Conservation (phyloP, 768 basidiomycete species). For the Lactarius hengduanensis region DNA sequence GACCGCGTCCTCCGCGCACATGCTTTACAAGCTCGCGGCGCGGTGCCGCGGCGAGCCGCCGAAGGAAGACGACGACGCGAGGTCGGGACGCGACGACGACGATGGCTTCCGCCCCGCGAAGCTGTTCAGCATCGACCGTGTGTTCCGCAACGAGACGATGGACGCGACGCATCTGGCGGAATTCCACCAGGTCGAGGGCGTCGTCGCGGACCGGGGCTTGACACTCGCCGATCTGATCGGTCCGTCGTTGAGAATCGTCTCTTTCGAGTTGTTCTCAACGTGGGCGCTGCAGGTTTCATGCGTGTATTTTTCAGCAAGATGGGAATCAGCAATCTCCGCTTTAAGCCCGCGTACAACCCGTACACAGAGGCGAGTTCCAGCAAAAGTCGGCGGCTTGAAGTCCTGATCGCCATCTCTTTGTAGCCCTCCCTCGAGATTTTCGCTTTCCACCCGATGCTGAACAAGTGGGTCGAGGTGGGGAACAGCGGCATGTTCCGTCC, state of each 20-base stretch:
- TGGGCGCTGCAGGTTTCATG: constrained; percentile 77
- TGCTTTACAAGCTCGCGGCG: constrained; percentile 93
- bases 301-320: constrained; percentile 97
- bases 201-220: constrained; percentile 90
- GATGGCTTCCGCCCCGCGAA: constrained; percentile 91
- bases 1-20: constrained; percentile 88
- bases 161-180: constrained; percentile 98
- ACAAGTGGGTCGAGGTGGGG: constrained; percentile 97
- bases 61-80: constrained; percentile 41
- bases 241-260: constrained; percentile 32
- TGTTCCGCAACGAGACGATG: constrained; percentile 98
- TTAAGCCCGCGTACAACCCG: constrained; percentile 99
- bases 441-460: constrained; percentile 91
- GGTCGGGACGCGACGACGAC: constrained; percentile 42
- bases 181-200: constrained; percentile 99
- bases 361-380: constrained; percentile 78
- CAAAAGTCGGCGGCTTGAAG: not conserved
- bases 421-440: constrained; percentile 95
- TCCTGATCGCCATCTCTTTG: too few relatives aligned
- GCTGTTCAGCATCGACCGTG: constrained; percentile 95
- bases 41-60: constrained; percentile 63
- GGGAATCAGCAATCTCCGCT: constrained; percentile 90
- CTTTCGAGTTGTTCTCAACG: not conserved
- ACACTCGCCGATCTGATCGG: constrained; percentile 96
- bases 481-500: constrained; percentile 99